Evolutionary conservation across 2,329 filamentous ascomycete species (phyloP).

Genomic region (Fusarium equiseti): DNA sequence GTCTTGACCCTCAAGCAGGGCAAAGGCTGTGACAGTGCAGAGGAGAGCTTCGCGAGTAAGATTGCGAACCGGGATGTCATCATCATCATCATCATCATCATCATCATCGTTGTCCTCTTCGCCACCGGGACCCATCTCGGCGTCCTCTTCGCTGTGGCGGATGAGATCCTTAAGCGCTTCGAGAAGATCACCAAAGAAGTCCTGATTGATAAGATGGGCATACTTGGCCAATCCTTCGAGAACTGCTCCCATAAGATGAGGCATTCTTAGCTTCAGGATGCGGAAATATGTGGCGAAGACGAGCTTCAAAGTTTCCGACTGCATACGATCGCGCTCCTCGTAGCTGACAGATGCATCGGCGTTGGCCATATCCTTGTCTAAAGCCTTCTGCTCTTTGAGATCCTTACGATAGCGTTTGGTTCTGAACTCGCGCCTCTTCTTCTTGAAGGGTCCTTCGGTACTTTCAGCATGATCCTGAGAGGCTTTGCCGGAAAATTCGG

Average conservation of each 20-base stretch:
- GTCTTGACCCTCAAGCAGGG: slow-evolving; percentile 95
- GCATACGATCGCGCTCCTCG: slow-evolving; percentile 92
- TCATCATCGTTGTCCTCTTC: slow-evolving; percentile 62
- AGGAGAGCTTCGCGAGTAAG: slow-evolving; percentile 88
- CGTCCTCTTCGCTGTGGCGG: slow-evolving; percentile 74
- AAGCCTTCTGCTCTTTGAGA: slow-evolving; percentile 84
- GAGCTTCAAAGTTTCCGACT: slow-evolving; percentile 94
- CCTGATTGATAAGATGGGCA: slow-evolving; percentile 96
- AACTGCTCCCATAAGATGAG: slow-evolving; percentile 94
- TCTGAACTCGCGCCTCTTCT: slow-evolving; percentile 81
- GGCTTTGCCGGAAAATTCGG: slow-evolving; percentile 86
- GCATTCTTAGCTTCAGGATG: slow-evolving; percentile 84
- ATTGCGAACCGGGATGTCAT: slow-evolving; percentile 70
- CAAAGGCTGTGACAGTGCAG: slow-evolving; percentile 95
- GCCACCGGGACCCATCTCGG: slow-evolving; percentile 57
- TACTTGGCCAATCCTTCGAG: slow-evolving; percentile 95
- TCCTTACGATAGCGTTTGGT: slow-evolving; percentile 90
- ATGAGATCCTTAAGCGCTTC: slow-evolving; percentile 96
- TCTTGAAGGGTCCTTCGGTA: slow-evolving; percentile 68
- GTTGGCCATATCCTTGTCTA: slow-evolving; percentile 93
- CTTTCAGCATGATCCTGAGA: slow-evolving; percentile 81
- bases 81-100: slow-evolving; percentile 56
- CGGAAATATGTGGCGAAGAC: slow-evolving; percentile 97
- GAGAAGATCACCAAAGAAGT: slow-evolving; percentile 96
- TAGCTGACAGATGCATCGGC: slow-evolving; percentile 92